Evolutionary conservation across 2,329 filamentous ascomycete species (phyloP).

Genomic region (Pezicula rhizophila): DNA sequence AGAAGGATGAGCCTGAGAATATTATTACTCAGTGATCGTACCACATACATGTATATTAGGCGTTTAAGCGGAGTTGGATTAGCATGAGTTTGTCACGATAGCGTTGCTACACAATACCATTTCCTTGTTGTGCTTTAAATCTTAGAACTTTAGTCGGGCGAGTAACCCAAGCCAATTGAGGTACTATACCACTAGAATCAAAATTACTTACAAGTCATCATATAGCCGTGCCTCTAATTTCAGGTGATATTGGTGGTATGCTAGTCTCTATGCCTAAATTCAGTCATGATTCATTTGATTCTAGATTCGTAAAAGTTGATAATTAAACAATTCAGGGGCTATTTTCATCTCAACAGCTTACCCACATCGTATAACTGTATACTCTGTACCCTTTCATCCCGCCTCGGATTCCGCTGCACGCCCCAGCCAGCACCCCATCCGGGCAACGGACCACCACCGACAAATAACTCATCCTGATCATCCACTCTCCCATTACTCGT

Average conservation of each 20-base stretch:
- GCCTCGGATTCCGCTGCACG: constrained; percentile 14
- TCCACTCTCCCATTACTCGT: constrained; percentile 8
- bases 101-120: constrained; percentile 2
- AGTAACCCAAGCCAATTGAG: too few species aligned
- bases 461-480: constrained; percentile 12
- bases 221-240: too few species aligned
- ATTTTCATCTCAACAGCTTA: constrained; percentile 17
- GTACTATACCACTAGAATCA: too few species aligned
- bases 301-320: not conserved
- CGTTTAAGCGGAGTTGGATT: not conserved
- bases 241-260: too few species aligned
- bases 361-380: constrained; percentile 24
- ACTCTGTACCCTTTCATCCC: constrained; percentile 15
- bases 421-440: constrained; percentile 23
- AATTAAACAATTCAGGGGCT: not conserved
- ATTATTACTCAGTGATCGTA: not conserved
- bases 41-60: not conserved
- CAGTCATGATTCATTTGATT: not conserved
- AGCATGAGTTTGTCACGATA: not conserved
- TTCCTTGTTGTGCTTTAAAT: not conserved
- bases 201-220: too few species aligned
- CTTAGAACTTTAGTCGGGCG: not conserved
- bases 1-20: not conserved
- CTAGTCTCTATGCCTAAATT: too few species aligned
- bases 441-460: constrained; percentile 10